Conservation (phyloP, 1,139 yeast species). For the Lodderomyces orthopsilosis region DNA sequence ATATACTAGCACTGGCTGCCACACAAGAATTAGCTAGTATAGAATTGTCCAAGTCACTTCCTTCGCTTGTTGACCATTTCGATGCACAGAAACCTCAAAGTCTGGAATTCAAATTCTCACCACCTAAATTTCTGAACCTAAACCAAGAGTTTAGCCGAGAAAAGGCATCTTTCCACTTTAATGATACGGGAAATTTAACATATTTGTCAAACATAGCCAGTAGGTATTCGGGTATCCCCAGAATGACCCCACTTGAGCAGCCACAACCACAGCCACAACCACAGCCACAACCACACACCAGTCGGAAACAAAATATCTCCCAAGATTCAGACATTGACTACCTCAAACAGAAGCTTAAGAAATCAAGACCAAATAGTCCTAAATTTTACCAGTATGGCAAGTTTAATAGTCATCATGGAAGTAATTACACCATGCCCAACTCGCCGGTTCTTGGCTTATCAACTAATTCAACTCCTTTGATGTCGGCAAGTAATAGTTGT, state of each 20-base stretch:
- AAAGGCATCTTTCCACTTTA: constrained; percentile 12
- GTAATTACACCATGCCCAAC: constrained; percentile 53
- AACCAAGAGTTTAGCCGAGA: background rate
- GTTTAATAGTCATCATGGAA: constrained; percentile 5
- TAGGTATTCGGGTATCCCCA: constrained; percentile 12
- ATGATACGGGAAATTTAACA: constrained; percentile 21
- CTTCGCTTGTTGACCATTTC: constrained; percentile 63
- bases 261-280: constrained; percentile 14
- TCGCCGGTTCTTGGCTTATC: constrained; percentile 55
- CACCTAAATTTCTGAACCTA: background rate
- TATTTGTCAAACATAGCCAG: constrained; percentile 30
- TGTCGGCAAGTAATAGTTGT: constrained; percentile 44
- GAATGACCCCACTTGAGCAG: constrained; percentile 12
- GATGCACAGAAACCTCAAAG: background rate
- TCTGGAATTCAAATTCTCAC: constrained; percentile 1
- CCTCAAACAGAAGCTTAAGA: constrained; percentile 54
- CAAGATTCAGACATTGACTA: constrained; percentile 47
- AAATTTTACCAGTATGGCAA: constrained; percentile 11
- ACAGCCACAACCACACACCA: constrained; percentile 3
- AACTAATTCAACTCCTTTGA: constrained; percentile 41
- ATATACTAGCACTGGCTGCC: constrained; percentile 78
- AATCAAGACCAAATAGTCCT: constrained; percentile 72
- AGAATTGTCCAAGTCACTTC: constrained; percentile 57
- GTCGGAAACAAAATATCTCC: constrained; percentile 23
- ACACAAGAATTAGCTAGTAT: constrained; percentile 66